These are phyloP conservation scores for Tephrocybe sp. DNA, from an alignment of 768 basidiomycete genomes.

Conservation along the genomic window DNA sequence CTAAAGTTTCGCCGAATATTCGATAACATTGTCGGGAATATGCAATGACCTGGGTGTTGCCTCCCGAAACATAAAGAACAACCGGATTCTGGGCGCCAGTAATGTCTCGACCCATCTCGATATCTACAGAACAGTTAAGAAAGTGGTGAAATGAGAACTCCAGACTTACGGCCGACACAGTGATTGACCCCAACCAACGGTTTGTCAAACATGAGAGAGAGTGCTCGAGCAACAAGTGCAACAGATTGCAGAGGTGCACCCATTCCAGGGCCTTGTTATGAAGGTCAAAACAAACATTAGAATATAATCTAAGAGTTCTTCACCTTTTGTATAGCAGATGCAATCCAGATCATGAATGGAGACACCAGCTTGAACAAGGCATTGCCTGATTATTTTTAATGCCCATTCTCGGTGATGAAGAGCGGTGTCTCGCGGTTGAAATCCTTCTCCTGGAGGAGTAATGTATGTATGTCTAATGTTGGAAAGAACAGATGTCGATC, in stretches of 20 bases:
- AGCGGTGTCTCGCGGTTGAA: conserved; percentile 94
- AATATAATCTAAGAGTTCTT: conserved; percentile 10
- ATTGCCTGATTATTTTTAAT: conserved; percentile 74
- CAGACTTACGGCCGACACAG: conserved; percentile 88
- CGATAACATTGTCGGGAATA: conserved; percentile 97
- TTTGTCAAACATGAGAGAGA: conserved; percentile 84
- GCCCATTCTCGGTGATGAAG: conserved; percentile 95
- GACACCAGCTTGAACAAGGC: conserved; percentile 63
- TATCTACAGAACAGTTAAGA: conserved; percentile 53
- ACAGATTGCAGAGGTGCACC: conserved; percentile 96
- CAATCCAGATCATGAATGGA: conserved; percentile 83
- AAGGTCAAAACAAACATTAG: neutral
- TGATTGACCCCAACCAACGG: conserved; percentile 98
- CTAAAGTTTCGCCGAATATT: conserved; percentile 98
- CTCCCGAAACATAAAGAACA: conserved; percentile 97
- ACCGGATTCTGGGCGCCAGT: conserved; percentile 94
- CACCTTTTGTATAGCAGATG: conserved; percentile 97
- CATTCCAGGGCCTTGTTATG: conserved; percentile 89
- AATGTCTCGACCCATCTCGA: conserved; percentile 96
- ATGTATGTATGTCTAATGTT: conserved; percentile 99
- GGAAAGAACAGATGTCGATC: conserved; percentile 74
- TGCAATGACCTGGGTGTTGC: conserved; percentile 98
- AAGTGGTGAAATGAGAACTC: neutral
- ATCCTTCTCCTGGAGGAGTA: conserved; percentile 97
- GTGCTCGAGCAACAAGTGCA: conserved; percentile 87